Evolutionary conservation across 208 protist species (phyloP).

Genomic region (Acanthamoeba culbertsoni): DNA sequence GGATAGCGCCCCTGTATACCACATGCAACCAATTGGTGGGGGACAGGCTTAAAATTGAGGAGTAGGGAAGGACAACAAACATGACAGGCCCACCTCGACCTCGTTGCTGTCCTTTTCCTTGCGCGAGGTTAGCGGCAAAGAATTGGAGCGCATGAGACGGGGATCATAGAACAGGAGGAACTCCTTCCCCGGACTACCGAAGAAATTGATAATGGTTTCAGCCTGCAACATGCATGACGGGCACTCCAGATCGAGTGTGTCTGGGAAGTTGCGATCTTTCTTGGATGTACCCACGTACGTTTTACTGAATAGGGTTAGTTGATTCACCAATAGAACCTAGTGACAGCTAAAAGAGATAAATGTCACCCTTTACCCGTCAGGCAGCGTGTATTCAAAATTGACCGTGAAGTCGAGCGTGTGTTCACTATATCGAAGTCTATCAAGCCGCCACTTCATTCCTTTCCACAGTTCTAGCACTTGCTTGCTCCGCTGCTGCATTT

Average conservation of each 20-base stretch:
- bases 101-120: not conserved
- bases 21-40: not conserved
- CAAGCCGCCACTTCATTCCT: not conserved
- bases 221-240: conserved; percentile 5
- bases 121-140: not conserved
- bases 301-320: not conserved
- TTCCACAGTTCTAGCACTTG: not conserved
- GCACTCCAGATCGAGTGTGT: not conserved
- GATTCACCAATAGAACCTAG: not conserved
- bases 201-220: conserved; percentile 21
- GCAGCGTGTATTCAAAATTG: conserved; percentile 11
- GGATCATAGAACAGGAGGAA: not conserved
- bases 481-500: not conserved
- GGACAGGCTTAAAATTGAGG: not conserved
- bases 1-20: not conserved
- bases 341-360: not conserved
- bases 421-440: not conserved
- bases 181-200: not conserved
- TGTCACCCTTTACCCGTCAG: not conserved
- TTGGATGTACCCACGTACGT: not conserved
- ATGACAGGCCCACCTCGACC: not conserved
- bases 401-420: conserved; percentile 13
- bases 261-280: not conserved
- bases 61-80: not conserved
- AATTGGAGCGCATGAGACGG: not conserved